These are phyloP conservation scores for Cyberlindnera euphorbiiphila DNA, from an alignment of 805 yeast genomes.

Conservation along the genomic window DNA sequence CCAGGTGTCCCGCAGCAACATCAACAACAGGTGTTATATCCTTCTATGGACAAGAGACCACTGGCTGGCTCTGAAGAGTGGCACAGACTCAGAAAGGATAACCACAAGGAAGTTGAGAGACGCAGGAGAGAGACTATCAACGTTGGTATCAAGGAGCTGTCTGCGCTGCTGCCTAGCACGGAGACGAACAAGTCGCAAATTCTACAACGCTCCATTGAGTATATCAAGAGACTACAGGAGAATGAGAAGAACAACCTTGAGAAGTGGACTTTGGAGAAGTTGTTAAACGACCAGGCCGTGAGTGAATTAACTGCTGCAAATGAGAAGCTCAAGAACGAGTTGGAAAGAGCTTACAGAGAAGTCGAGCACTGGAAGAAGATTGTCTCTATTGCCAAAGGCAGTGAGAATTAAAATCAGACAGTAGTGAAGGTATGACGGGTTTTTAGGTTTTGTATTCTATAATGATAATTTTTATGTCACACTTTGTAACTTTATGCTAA, in stretches of 20 bases:
- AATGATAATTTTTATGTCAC: background rate
- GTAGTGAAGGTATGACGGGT: too few relatives aligned
- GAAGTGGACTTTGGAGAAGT: conserved; percentile 92
- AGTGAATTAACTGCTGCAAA: conserved; percentile 80
- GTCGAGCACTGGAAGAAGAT: conserved; percentile 75
- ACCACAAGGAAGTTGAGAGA: conserved; percentile 94
- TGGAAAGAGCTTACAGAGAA: conserved; percentile 89
- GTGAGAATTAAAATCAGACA: conserved; percentile 8
- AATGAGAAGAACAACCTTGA: conserved; percentile 86
- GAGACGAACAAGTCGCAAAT: conserved; percentile 92
- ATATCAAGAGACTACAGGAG: conserved; percentile 83
- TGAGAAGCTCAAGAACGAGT: conserved; percentile 81
- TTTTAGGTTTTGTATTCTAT: background rate
- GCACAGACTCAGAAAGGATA: conserved; percentile 78
- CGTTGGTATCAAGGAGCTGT: conserved; percentile 77
- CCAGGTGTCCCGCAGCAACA: background rate
- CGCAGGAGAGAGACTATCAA: conserved; percentile 88
- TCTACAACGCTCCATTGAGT: conserved; percentile 82
- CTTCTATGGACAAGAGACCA: conserved; percentile 42
- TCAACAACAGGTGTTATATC: conserved; percentile 20
- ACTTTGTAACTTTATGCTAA: too few relatives aligned
- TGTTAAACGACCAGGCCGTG: conserved; percentile 87
- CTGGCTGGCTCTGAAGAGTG: conserved; percentile 77
- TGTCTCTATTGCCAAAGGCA: conserved; percentile 9
- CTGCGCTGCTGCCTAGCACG: conserved; percentile 71